Base-by-base conservation (phyloP, 345 rosid genomes). In the Dovyalis caffra region DNA sequence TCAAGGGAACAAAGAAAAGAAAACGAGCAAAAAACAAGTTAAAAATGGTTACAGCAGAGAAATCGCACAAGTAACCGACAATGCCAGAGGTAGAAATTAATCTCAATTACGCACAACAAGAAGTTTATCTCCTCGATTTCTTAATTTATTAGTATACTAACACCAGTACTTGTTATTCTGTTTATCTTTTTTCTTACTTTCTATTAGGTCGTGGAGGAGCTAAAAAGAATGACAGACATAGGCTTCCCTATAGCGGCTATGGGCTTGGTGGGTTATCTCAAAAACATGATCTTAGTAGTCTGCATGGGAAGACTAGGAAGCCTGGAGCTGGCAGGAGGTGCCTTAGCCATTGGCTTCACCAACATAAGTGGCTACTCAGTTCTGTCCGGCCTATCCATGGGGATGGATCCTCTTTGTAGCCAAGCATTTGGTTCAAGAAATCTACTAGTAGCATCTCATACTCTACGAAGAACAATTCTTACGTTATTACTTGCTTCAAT, bases 351-450 rank as follows among this genome's bases (percentile, higher is more conserved):
- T 18, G 97, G 99, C 28, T 91, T 95, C 88, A 89, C 97, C 66
- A 95, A 95, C 86, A 90, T 95, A 74, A 92, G 94, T 7, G 99
- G 99, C 65, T 92, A 95, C 77, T 92, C 99, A 0, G 91, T 95
- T 66, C 85, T 95, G 9, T 91, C 95, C 0, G 99, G 99, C 40
- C 82, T 95, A 5, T 97, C 99, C 35, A 84, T 81, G 83, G 97
- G 99, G 45, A 92, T 95, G 97, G 99, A 95, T 77, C 91, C 97
- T 18, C 80, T 95, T 6, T 92, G 97, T 21, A 84, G 97, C 73
- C 99, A 95, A 79, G 95, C 97, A 60, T 82, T 89, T 37, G 99
- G 99, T 26, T 92, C 97, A 6, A 88, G 78, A 57, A 91, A 92
- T 74, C 66, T 72, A 20, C 73, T 81, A 9, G 70, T 90, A 6